Evolutionary conservation across 257 asterid species (phyloP).

Genomic region (Ocimum tenuiflorum): DNA sequence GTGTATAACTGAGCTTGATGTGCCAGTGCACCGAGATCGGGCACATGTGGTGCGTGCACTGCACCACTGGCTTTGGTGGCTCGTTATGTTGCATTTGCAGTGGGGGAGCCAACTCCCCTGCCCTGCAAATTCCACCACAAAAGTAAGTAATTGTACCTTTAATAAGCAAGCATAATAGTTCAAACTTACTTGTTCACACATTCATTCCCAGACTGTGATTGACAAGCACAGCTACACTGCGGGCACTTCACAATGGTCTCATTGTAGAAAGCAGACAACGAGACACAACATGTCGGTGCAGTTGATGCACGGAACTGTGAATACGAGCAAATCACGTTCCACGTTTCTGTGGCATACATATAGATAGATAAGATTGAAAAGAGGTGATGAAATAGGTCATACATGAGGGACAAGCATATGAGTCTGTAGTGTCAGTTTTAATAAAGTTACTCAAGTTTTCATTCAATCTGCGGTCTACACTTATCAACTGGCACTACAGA

Average conservation of each 20-base stretch:
- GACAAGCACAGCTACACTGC: constrained; percentile 68
- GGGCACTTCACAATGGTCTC: constrained; percentile 54
- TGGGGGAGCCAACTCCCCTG: constrained; percentile 38
- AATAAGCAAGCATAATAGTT: no score
- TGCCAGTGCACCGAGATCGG: constrained; percentile 81
- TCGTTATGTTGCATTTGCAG: constrained; percentile 36
- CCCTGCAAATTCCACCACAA: constrained; percentile 17
- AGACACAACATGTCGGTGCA: constrained; percentile 67
- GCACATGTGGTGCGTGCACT: constrained; percentile 65
- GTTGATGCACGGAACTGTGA: constrained; percentile 62
- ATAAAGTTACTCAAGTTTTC: no score
- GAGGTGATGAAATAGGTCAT: no score
- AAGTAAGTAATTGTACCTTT: no score
- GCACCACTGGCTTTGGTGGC: constrained; percentile 36
- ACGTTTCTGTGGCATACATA: constrained; percentile 40
- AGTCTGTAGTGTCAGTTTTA: no score
- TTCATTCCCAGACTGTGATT: constrained; percentile 26
- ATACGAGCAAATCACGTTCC: constrained; percentile 65
- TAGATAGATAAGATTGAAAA: neutral
- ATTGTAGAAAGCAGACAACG: constrained; percentile 71
- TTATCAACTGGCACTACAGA: no score
- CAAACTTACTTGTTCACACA: constrained; percentile 28
- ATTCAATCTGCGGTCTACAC: no score
- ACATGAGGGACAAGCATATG: no score
- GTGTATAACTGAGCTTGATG: constrained; percentile 49